Base-by-base conservation (phyloP, 139 green algal species). In the Chlorella sp. region DNA sequence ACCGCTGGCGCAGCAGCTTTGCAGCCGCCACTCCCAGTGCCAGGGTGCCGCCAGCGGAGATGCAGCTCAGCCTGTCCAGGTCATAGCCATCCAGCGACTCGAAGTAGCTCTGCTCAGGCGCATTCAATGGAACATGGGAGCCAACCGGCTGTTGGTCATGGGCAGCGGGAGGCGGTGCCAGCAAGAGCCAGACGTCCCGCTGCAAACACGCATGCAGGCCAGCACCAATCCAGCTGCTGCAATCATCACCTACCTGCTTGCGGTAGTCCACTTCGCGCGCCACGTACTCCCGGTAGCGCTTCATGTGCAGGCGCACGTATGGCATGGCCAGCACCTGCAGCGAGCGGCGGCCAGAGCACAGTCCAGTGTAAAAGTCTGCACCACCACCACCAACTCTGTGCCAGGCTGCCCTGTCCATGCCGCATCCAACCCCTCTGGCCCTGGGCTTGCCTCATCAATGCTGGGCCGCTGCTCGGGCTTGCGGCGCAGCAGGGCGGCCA, bases 301-400 rank as follows among this genome's bases (percentile, higher is more conserved):
- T 51, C 81, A 86, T 72, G 70, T 78, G 48, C 40, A 43, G 3
- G 28, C 81, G 72, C 72, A 86, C 73, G 17, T 81, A 80, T 7
- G 46, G 34, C 56, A 78, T 64, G 24, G 7, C 41, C 38, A 86
- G 70, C 8, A 86, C 40, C 81, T 86, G 81, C 65, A 67, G 43
- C 24, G 30, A 19, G 24, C 62, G 72, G 30, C 43, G 28, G 34
- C 16, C 16, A 34, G 8, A 8, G 9, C 3, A 34, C n/a, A n/a
- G n/a, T n/a, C n/a, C n/a, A n/a, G n/a, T n/a, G n/a, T n/a, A n/a
- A n/a, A n/a, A n/a, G n/a, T n/a, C n/a, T n/a, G n/a, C n/a, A n/a
- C n/a, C n/a, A n/a, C n/a, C n/a, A n/a, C n/a, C n/a, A n/a, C n/a
- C n/a, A n/a, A n/a, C n/a, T n/a, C n/a, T n/a, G n/a, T n/a, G n/a